Conservation (phyloP, 768 basidiomycete genomes). For the Russula earlei region DNA sequence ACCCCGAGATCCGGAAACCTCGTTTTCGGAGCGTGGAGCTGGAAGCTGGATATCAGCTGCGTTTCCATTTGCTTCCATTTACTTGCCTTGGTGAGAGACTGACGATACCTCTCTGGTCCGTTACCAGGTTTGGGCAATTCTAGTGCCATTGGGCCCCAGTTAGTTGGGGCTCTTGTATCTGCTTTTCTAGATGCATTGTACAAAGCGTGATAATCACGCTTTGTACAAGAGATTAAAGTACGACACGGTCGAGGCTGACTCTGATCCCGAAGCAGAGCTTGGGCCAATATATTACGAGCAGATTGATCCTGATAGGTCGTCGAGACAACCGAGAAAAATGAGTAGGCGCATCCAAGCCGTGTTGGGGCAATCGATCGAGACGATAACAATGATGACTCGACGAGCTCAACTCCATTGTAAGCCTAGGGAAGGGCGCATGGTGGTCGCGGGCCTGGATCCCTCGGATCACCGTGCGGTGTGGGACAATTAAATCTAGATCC, state of each 20-base stretch:
- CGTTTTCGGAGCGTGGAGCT: too few species aligned
- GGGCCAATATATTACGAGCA: neutral
- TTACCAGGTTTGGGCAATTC: conserved; percentile 18
- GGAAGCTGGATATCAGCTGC: too few species aligned
- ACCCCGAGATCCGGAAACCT: neutral
- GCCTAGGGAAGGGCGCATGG: neutral
- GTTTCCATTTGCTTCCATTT: neutral
- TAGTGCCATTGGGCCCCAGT: conserved; percentile 18
- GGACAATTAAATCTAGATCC: neutral
- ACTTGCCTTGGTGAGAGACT: neutral
- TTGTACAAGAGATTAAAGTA: neutral
- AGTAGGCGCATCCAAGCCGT: neutral
- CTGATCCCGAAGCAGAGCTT: neutral
- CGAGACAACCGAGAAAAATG: neutral
- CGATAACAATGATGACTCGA: neutral
- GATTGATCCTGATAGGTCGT: neutral
- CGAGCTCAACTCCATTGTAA: too few species aligned
- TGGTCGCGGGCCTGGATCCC: neutral
- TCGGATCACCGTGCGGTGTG: too few species aligned
- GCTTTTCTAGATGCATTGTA: conserved; percentile 19
- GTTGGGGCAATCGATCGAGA: neutral
- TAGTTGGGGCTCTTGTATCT: conserved; percentile 13
- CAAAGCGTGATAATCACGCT: conserved; percentile 10
- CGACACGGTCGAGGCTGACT: neutral
- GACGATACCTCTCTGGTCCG: neutral